Evolutionary conservation across 768 basidiomycete genomes (phyloP).

Genomic region (Russula earlei): DNA sequence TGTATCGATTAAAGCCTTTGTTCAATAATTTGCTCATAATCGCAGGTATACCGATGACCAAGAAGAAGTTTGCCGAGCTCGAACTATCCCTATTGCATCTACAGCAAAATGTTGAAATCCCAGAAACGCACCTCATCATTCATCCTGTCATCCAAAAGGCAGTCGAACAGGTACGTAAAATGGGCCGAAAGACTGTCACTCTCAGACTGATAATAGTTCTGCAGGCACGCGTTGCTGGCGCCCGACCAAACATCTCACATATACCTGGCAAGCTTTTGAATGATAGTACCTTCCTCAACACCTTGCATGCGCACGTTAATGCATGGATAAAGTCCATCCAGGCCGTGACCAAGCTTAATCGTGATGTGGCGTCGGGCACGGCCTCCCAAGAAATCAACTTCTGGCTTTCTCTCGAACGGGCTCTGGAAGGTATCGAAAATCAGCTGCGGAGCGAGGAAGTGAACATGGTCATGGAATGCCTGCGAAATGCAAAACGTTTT

Average conservation of each 20-base stretch:
- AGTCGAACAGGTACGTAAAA: constrained; percentile 47
- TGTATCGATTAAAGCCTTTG: neutral
- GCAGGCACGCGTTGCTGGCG: constrained; percentile 40
- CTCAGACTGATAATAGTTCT: neutral
- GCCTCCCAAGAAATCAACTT: constrained; percentile 99
- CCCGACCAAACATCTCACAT: constrained; percentile 65
- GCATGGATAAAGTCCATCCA: constrained; percentile 98
- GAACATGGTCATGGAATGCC: constrained; percentile 84
- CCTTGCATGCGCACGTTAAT: constrained; percentile 88
- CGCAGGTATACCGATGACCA: constrained; percentile 88
- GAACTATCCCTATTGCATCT: constrained; percentile 90
- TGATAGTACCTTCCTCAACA: constrained; percentile 89
- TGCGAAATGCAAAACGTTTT: constrained; percentile 94
- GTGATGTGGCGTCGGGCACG: constrained; percentile 90
- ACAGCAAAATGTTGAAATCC: constrained; percentile 98
- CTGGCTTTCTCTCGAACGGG: constrained; percentile 91
- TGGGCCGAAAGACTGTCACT: neutral
- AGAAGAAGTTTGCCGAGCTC: constrained; percentile 98
- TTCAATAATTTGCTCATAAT: neutral
- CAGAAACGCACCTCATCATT: constrained; percentile 87
- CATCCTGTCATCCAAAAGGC: constrained; percentile 85
- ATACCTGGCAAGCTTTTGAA: constrained; percentile 65
- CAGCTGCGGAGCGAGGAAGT: constrained; percentile 91
- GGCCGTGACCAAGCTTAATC: constrained; percentile 87
- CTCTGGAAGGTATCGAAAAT: constrained; percentile 85